These are phyloP conservation scores for Athelia sp. DNA, from an alignment of 1,284 basidiomycete genomes.

Conservation along the genomic window DNA sequence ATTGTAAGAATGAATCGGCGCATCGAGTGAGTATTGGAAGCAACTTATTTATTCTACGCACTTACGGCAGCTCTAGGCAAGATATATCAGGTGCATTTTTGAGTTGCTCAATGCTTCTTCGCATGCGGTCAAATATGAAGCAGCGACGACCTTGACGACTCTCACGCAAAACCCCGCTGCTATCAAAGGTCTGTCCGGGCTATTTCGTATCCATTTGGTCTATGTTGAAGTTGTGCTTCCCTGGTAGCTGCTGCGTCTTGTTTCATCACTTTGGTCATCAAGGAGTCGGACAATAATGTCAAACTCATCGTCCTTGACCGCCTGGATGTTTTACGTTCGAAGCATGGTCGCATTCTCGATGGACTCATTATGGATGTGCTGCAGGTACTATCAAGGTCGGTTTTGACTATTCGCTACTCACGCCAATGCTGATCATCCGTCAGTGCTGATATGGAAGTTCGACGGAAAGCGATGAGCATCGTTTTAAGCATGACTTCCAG, in stretches of 20 bases:
- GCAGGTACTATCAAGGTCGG: constrained; percentile 78
- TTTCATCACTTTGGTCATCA: constrained; percentile 87
- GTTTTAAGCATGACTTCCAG: constrained; percentile 94
- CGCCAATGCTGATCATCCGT: background rate
- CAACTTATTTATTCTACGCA: constrained; percentile 3
- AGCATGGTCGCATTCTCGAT: constrained; percentile 91
- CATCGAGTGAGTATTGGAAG: constrained; percentile 57
- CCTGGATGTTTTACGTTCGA: constrained; percentile 78
- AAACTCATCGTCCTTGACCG: constrained; percentile 97
- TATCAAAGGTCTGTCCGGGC: constrained; percentile 68
- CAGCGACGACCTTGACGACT: constrained; percentile 91
- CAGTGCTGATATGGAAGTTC: constrained; percentile 95
- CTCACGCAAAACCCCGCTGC: constrained; percentile 96
- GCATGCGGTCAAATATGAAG: constrained; percentile 97
- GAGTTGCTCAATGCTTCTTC: constrained; percentile 91
- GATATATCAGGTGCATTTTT: constrained; percentile 93
- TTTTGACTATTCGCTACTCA: background rate
- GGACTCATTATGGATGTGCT: constrained; percentile 95
- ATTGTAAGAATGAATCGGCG: constrained; percentile 82
- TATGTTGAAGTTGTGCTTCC: constrained; percentile 2
- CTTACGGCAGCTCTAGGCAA: constrained; percentile 44
- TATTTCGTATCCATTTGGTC: background rate
- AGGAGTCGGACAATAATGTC: constrained; percentile 99
- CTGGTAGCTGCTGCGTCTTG: constrained; percentile 80
- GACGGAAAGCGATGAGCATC: constrained; percentile 87